Conservation (phyloP, 108 stramenopile genomes). For the Skeletonema tropicum region DNA sequence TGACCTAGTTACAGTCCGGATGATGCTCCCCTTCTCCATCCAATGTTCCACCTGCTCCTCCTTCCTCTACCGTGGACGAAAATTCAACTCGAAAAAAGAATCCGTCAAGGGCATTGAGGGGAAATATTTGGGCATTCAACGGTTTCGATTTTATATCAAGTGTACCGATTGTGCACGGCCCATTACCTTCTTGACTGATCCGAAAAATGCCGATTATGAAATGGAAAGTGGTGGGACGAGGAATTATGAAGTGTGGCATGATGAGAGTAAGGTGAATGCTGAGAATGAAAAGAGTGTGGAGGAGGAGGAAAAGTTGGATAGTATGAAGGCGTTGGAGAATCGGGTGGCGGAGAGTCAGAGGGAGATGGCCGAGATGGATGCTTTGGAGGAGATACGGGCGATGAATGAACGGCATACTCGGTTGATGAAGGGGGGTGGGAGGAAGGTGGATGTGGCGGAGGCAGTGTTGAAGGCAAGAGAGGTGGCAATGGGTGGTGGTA, state of each 20-base stretch:
- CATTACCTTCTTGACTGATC: slow-evolving; percentile 95
- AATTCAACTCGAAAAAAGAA: slow-evolving; percentile 97
- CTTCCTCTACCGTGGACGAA: slow-evolving; percentile 95
- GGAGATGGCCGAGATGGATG: slow-evolving; percentile 96
- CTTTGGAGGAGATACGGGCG: slow-evolving; percentile 92
- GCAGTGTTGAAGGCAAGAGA: slow-evolving; percentile 66
- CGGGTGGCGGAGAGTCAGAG: slow-evolving; percentile 92
- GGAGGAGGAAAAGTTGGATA: slow-evolving; percentile 86
- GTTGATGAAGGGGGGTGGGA: slow-evolving; percentile 49
- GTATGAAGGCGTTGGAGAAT: slow-evolving; percentile 96
- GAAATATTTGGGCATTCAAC: slow-evolving; percentile 93
- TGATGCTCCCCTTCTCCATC: slow-evolving; percentile 97
- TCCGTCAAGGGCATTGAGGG: slow-evolving; percentile 86
- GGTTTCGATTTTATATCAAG: slow-evolving; percentile 95
- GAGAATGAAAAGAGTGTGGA: slow-evolving; percentile 68
- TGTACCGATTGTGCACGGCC: slow-evolving; percentile 89
- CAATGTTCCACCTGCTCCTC: slow-evolving; percentile 93
- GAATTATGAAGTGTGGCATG: slow-evolving; percentile 95
- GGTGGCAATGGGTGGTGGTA: slow-evolving; percentile 18
- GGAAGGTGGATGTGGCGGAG: slow-evolving; percentile 51
- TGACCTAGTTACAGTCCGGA: slow-evolving; percentile 90
- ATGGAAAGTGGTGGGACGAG: slow-evolving; percentile 94
- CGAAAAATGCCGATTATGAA: slow-evolving; percentile 96
- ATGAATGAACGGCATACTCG: slow-evolving; percentile 81
- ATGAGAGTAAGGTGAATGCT: slow-evolving; percentile 78